Base-by-base conservation (phyloP, 768 basidiomycete genomes). In the Lentinus tigrinus region DNA sequence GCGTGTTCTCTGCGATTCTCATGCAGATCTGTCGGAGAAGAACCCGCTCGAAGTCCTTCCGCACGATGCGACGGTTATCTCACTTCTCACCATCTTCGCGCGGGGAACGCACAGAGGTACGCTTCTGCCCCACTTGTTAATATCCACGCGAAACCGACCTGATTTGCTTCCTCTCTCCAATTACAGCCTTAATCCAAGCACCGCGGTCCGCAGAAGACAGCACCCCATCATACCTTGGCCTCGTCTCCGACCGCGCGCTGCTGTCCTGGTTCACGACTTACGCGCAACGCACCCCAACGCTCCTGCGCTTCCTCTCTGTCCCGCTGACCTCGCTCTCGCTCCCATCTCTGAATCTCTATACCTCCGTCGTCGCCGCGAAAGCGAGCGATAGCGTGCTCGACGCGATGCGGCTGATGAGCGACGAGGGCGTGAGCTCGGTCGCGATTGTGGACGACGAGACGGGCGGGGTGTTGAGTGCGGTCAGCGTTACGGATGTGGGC, bases 361-460 rank as follows among this genome's bases (percentile, higher is more conserved):
- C 77, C 1, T 79, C 84, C 1, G 85, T 93, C 17, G 76, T 93
- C 9, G 81, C 88, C 7, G 74, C 84, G 4, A 78, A 78, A 4
- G 83, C 88, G 43, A 78, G 76, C 16, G 81, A 83, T 2, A 80
- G 80, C 19, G 86, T 92, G 24, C 74, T 92, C 49, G 87, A 91
- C 68, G 90, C 90, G 5, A 93, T 93, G 91, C 83, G 78, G 58
- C 75, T 89, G 27, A 92, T 93, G 91, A 91, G 89, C 64, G 89
- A 91, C 59, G 82, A 88, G 66, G 91, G 91, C 23, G 89, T 93
- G 24, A 91, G 90, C 67, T 91, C 88, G 64, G 78, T 92, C 44
- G 91, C 91, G 16, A 87, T 93, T 4, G 69, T 89, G 4, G 87
- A 90, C 46, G 85, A 87, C 47, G 84, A 83, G 28, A 77, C 70